These are phyloP conservation scores for Corymbia maculata DNA, from an alignment of 345 rosid species.

Conservation along the genomic window DNA sequence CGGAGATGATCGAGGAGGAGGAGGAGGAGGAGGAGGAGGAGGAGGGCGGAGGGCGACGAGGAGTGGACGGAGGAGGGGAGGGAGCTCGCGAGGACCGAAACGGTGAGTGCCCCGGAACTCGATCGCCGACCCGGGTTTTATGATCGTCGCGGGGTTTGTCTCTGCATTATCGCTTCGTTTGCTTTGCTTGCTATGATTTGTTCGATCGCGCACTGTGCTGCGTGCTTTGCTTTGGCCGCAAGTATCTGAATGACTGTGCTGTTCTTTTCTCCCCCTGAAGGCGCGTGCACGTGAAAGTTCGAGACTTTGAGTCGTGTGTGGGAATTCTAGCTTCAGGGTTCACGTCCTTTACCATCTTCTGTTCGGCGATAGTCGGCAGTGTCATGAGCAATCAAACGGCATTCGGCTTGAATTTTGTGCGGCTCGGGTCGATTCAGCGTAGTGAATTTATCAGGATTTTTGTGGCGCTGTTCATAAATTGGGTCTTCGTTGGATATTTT, in stretches of 20 bases:
- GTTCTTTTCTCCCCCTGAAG: background rate
- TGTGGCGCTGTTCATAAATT: background rate
- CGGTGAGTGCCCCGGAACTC: background rate
- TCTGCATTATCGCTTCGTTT: background rate
- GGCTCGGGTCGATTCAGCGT: background rate
- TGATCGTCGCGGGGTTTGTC: background rate
- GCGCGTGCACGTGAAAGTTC: background rate
- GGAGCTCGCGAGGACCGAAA: background rate
- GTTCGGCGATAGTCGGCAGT: accelerated
- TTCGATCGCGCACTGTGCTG: background rate
- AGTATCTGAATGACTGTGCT: background rate
- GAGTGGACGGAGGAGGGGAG: background rate
- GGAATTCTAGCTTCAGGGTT: background rate
- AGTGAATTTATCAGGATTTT: background rate
- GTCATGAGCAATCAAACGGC: background rate
- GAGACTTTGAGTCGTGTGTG: background rate
- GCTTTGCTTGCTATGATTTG: background rate
- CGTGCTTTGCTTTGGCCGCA: background rate
- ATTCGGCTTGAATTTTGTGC: background rate
- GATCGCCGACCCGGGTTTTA: background rate
- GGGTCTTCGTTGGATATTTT: background rate
- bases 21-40: background rate
- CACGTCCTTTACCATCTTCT: background rate
- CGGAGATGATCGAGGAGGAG: background rate
- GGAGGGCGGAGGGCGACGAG: background rate